Percentiles rank a stretch among this genome's conserved stretches.
Conservation (phyloP, 2,329 filamentous ascomycete genomes). For the Emericellopsis atlantica region DNA sequence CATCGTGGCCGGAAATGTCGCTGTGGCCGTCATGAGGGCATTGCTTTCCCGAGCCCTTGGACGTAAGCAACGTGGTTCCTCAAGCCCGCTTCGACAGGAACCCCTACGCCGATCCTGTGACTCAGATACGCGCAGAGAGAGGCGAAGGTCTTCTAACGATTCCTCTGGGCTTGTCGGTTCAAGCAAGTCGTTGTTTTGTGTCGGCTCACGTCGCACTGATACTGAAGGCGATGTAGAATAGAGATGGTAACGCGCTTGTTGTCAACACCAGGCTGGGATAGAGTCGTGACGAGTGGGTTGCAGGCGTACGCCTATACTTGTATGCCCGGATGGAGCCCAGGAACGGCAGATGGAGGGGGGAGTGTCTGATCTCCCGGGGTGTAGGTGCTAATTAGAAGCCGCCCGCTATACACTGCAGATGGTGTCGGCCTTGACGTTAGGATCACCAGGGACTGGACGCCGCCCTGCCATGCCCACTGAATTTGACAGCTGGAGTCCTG, state of each 20-base stretch:
- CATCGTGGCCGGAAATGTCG: conserved; percentile 49
- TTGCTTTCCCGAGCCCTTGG: conserved; percentile 16
- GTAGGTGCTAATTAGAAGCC: background rate
- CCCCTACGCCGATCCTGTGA: no score
- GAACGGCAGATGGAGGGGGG: conserved; percentile 33
- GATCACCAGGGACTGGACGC: background rate
- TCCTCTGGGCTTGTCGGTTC: no score
- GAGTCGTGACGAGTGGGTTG: conserved; percentile 13
- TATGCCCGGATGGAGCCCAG: conserved; percentile 24
- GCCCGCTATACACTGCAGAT: no score
- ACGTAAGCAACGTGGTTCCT: no score
- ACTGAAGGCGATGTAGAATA: no score
- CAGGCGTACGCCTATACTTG: conserved; percentile 28
- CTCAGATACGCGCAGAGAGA: no score
- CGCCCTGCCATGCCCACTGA: no score
- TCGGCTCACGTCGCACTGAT: no score
- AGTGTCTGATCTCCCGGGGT: conserved; percentile 25
- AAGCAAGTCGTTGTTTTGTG: no score
- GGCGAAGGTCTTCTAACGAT: no score
- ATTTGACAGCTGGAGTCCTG: background rate
- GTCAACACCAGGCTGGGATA: background rate
- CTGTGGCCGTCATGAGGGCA: conserved; percentile 49
- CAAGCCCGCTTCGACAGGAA: no score
- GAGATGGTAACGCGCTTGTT: background rate
- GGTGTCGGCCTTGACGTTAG: background rate